Evolutionary conservation across 306 rosid species (phyloP).

Genomic region (Acacia crassicarpa): DNA sequence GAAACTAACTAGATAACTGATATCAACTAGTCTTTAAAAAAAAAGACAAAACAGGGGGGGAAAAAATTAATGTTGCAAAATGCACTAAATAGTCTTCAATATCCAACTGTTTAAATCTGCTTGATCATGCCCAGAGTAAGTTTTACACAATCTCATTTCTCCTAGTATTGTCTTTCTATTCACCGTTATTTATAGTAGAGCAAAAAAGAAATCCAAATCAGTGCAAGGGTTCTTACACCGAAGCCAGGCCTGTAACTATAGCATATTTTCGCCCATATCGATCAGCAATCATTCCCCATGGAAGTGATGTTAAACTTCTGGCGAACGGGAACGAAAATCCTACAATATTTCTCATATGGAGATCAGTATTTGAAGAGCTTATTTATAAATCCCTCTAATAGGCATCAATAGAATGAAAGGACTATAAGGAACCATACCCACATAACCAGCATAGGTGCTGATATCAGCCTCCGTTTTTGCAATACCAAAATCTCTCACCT

Average conservation of each 20-base stretch:
- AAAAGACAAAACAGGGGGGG: too few species aligned
- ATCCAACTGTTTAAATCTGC: background rate
- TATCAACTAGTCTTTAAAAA: too few species aligned
- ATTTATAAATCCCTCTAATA: background rate
- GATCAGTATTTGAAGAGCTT: background rate
- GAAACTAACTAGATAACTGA: too few species aligned
- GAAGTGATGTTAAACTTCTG: background rate
- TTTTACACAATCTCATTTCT: background rate
- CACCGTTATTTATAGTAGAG: background rate
- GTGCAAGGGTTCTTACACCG: conserved; percentile 48
- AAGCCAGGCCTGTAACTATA: conserved; percentile 18
- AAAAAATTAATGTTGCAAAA: background rate
- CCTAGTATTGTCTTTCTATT: background rate
- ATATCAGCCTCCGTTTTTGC: background rate
- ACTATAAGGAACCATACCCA: conserved; percentile 49
- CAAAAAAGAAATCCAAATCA: background rate
- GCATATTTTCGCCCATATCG: background rate
- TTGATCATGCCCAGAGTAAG: background rate
- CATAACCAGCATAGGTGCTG: conserved; percentile 76
- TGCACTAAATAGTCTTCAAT: background rate
- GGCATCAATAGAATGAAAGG: background rate
- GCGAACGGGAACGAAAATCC: conserved; percentile 56
- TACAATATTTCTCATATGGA: conserved; percentile 31
- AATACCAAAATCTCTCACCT: background rate
- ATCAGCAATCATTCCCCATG: background rate